Base-by-base conservation (phyloP, 2,329 filamentous ascomycete species). In the Fusarium robinianum region DNA sequence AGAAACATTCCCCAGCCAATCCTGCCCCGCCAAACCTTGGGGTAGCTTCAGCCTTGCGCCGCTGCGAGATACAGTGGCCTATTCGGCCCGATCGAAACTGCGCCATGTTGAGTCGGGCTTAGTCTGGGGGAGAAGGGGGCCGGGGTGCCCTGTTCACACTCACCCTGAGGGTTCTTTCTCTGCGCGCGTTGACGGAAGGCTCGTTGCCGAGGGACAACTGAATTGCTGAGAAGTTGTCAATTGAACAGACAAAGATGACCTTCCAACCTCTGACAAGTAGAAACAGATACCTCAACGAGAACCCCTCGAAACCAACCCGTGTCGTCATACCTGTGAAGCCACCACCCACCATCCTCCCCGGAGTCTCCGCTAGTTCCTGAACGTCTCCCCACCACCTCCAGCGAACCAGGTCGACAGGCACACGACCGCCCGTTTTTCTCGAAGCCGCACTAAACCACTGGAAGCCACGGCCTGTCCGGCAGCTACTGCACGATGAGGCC, bases 401-500 rank as follows among this genome's bases (percentile, higher is more conserved):
- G 8, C 10, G 14, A 45, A 23, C 45, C 45, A 40, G 49, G 47
- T 38, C 29, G 39, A 56, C 19, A 49, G 52, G 50, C 49, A 52
- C 44, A 55, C 36, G 55, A 54, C 24, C 25, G 38, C 41, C 37
- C 34, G 42, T 49, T 17, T 55, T 61, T 61, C 58, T 54, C 46
- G 58, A 61, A 61, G 46, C 45, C 23, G 32, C 34, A 37, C 53
- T 53, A 60, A 43, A n/a, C n/a, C n/a, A n/a, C n/a, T n/a, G n/a
- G n/a, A n/a, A n/a, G n/a, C 26, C 41, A 51, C 56, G 58, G 58
- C 37, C 51, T 32, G 49, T 12, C 58, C 58, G 58, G 58, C 58
- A 58, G 37, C 58, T 61, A 61, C 58, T 61, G 58, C 55, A 61
- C 53, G 49, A 61, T 51, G 53, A 58, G 51, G 34, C 51, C 46